A percentile compares a stretch with the other conserved stretches of the same genome.
These are phyloP conservation scores for Syzygium grande DNA, from an alignment of 345 rosid species.

Conservation along the genomic window DNA sequence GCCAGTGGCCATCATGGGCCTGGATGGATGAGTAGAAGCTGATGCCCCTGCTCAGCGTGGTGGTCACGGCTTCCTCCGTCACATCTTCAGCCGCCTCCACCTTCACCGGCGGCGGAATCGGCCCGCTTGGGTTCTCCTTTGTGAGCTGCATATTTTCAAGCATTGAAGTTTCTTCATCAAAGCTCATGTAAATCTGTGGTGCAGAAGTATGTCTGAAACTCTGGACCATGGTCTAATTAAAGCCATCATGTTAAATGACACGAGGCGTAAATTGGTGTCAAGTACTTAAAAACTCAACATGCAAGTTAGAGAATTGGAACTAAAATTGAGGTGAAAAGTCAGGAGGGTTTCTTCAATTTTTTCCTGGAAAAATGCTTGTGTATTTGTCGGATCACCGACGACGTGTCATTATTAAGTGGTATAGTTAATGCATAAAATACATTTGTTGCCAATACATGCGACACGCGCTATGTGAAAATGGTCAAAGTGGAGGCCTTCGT, in stretches of 20 bases:
- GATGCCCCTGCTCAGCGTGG: constrained; percentile 39
- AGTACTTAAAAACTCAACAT: neutral
- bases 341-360: neutral
- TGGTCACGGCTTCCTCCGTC: constrained; percentile 22
- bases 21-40: constrained; percentile 48
- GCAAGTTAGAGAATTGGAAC: neutral
- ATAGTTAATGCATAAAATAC: no score
- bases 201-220: neutral
- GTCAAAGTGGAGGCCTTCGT: neutral
- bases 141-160: constrained; percentile 13
- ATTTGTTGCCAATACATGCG: no score
- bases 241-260: neutral
- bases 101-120: constrained; percentile 26
- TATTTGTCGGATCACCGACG: neutral
- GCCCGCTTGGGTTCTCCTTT: constrained; percentile 20
- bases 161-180: neutral
- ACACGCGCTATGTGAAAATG: no score
- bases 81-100: constrained; percentile 20
- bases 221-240: neutral
- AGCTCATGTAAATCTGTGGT: neutral
- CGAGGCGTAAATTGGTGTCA: neutral
- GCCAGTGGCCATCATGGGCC: constrained; percentile 69
- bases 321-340: neutral
- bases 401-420: neutral
- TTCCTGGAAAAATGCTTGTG: neutral